Evolutionary conservation across 805 yeast species (phyloP), one percentile per base, ranked within the genome.

Genomic region (Schizosaccharomyces pombe): DNA sequence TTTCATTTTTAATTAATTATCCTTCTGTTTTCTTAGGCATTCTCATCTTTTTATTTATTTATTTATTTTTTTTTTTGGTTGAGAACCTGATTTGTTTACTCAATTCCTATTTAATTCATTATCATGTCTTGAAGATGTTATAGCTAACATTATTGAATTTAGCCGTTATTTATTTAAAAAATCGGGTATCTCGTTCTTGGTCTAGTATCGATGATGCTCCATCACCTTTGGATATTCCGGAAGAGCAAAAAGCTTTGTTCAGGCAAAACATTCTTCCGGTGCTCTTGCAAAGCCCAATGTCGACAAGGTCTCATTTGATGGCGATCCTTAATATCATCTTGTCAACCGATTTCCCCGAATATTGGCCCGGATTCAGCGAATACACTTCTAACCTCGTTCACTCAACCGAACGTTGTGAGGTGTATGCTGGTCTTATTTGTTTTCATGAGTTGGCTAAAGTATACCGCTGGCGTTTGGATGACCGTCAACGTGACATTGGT

Each of bases 91-190:
- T n/a, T n/a, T n/a, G n/a, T n/a, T n/a, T n/a, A n/a, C n/a, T n/a
- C n/a, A n/a, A n/a, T n/a, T n/a, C n/a, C n/a, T n/a, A n/a, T n/a
- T n/a, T n/a, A n/a, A 11, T n/a, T 11, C n/a, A 37, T 3, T n/a
- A 37, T 37, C 4, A 4, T 2, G 14, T 43, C 2, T 8, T 19
- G 12, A 43, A n/a, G 22, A 12, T 16, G 14, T 16, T 30, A 22
- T 6, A 26, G 28, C 30, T 43, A 43, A 19, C 30, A 32, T 9
- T 14, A 4, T 16, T 8, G 31, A 22, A 22, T 43, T 40, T 43
- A 43, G 49, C 93, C 1, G 86, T 91, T 0, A 79, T 89, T 3
- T 85, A 77, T 65, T 76, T 85, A 65, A 89, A 89, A 64, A 87
- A 89, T 65, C 72, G 78, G 56, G 72, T 85, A 24, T 68, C 72